A percentile compares a stretch with the other conserved stretches of the same genome.
Conservation (phyloP, 768 basidiomycete species). For the Lepiota subincarnata region DNA sequence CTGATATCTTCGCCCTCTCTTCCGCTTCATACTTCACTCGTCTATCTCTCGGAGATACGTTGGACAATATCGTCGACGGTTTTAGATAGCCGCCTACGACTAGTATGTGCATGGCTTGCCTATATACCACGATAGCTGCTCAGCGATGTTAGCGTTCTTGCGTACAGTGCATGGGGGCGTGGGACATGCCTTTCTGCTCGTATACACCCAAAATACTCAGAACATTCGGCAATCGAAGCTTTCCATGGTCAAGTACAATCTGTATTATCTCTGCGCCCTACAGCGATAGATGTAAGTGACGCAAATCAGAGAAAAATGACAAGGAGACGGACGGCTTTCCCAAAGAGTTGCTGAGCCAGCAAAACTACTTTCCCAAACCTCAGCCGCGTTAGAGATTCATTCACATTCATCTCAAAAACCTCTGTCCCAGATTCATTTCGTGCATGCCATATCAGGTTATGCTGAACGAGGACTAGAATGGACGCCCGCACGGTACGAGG, state of each 20-base stretch:
- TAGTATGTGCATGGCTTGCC: constrained; percentile 63
- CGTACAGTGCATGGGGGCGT: not conserved
- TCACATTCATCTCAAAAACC: constrained; percentile 75
- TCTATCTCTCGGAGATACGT: constrained; percentile 77
- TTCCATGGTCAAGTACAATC: constrained; percentile 79
- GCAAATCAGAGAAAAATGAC: not conserved
- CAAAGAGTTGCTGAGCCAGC: constrained; percentile 68
- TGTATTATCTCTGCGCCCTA: constrained; percentile 78
- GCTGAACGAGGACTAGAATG: constrained; percentile 80
- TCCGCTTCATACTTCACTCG: constrained; percentile 77
- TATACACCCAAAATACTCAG: constrained; percentile 43
- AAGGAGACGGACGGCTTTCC: constrained; percentile 54
- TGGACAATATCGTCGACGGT: constrained; percentile 73
- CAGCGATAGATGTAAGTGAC: constrained; percentile 5
- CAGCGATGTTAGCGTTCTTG: not conserved
- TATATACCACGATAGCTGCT: constrained; percentile 39
- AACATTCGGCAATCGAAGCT: constrained; percentile 74
- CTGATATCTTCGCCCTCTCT: constrained; percentile 66
- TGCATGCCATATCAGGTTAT: constrained; percentile 88
- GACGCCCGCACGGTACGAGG: constrained; percentile 65
- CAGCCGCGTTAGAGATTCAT: constrained; percentile 78
- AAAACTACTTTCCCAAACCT: constrained; percentile 82
- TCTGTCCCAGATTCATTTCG: constrained; percentile 68
- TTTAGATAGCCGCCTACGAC: constrained; percentile 74
- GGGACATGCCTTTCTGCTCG: constrained; percentile 53